These are phyloP conservation scores for Rhizopus stolonifer DNA, from an alignment of 371 early-diverging fungal species.

Conservation along the genomic window DNA sequence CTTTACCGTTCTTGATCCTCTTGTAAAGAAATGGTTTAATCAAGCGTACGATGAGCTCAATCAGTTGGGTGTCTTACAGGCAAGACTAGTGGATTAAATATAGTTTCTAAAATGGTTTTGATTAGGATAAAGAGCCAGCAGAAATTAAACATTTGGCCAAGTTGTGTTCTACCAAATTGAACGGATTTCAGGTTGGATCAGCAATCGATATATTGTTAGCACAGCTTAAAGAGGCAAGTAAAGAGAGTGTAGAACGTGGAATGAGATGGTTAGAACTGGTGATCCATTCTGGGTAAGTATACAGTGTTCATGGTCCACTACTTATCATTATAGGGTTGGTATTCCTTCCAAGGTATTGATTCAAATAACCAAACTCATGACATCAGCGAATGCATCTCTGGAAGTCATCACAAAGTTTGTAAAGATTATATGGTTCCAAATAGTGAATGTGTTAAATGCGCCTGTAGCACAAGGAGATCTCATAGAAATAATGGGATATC, in stretches of 20 bases:
- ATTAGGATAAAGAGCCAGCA: conserved; percentile 35
- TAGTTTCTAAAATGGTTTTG: no score
- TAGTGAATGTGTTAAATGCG: conserved; percentile 31
- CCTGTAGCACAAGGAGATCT: conserved; percentile 31
- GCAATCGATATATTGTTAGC: conserved; percentile 35
- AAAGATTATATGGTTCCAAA: conserved; percentile 52
- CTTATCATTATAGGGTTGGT: conserved; percentile 33
- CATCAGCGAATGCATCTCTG: conserved; percentile 26
- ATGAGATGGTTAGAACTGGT: conserved; percentile 47
- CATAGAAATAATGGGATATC: conserved; percentile 42
- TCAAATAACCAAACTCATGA: conserved; percentile 39
- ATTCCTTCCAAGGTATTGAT: conserved; percentile 37
- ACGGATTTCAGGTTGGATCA: neutral
- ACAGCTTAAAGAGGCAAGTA: conserved; percentile 30
- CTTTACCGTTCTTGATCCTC: conserved; percentile 38
- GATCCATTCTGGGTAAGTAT: conserved; percentile 45
- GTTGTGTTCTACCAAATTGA: conserved; percentile 24
- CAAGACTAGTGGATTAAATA: no score
- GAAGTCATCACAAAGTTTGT: conserved; percentile 35
- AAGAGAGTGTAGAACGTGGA: conserved; percentile 34
- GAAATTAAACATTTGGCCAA: conserved; percentile 33
- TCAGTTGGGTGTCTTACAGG: conserved; percentile 29
- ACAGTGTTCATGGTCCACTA: neutral
- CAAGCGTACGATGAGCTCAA: conserved; percentile 32
- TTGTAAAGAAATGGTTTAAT: conserved; percentile 46